These are phyloP conservation scores for Penicillium glabrum DNA, from an alignment of 2,329 filamentous ascomycete species.

Conservation along the genomic window DNA sequence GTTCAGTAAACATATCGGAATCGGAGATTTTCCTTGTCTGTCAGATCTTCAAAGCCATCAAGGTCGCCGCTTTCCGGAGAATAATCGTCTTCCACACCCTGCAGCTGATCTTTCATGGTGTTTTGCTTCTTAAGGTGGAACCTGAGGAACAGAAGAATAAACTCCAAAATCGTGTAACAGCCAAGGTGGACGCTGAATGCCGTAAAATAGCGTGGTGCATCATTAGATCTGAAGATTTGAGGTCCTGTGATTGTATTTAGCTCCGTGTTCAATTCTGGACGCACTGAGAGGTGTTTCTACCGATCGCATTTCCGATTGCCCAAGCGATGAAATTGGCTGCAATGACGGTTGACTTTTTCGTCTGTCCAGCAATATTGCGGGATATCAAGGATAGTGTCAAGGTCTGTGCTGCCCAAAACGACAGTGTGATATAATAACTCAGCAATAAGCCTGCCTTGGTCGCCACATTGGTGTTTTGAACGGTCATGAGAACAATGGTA, in stretches of 20 bases:
- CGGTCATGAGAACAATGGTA: slow-evolving; percentile 64
- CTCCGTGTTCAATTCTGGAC: no score
- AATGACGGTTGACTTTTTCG: slow-evolving; percentile 69
- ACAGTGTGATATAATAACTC: slow-evolving; percentile 73
- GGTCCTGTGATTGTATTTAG: slow-evolving; percentile 44
- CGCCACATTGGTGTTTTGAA: slow-evolving; percentile 57
- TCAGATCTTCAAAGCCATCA: slow-evolving; percentile 64
- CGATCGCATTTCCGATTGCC: slow-evolving; percentile 67
- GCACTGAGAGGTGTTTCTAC: slow-evolving; percentile 32
- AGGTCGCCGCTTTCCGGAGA: slow-evolving; percentile 43
- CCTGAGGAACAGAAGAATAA: slow-evolving; percentile 58
- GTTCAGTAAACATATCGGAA: slow-evolving; percentile 58
- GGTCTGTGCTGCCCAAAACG: slow-evolving; percentile 74
- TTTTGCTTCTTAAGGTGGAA: slow-evolving; percentile 61
- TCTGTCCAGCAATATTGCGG: slow-evolving; percentile 70
- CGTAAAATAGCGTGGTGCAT: slow-evolving; percentile 66
- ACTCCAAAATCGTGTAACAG: slow-evolving; percentile 63
- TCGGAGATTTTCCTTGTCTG: slow-evolving; percentile 60
- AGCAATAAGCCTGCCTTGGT: slow-evolving; percentile 68
- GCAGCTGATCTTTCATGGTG: slow-evolving; percentile 54
- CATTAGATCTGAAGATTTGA: slow-evolving; percentile 62
- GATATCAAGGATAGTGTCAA: slow-evolving; percentile 66
- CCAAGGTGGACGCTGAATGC: slow-evolving; percentile 69
- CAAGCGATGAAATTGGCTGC: slow-evolving; percentile 70
- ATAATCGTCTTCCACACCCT: slow-evolving; percentile 37